Conservation (phyloP, 2,329 filamentous ascomycete genomes). For the Cercospora canescens region DNA sequence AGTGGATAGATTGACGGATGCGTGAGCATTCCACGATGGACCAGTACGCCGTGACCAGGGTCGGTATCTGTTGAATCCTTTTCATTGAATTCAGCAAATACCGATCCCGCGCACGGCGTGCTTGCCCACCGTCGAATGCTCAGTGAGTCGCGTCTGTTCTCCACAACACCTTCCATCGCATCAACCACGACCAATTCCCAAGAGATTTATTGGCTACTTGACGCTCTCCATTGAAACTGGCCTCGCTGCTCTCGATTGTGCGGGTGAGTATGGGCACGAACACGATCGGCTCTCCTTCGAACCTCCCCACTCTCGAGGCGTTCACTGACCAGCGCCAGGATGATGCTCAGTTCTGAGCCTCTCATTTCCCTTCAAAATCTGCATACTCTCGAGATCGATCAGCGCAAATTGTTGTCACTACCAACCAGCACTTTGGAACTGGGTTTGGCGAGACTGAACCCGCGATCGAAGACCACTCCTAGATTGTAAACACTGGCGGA, state of each 20-base stretch:
- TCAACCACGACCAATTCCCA: neutral
- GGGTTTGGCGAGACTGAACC: no score
- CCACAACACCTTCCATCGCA: no score
- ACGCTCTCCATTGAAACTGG: neutral
- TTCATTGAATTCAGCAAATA: neutral
- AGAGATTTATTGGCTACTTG: neutral
- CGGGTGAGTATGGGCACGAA: neutral
- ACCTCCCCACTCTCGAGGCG: neutral
- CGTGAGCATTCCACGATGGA: neutral
- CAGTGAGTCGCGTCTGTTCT: neutral
- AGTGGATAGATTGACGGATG: neutral
- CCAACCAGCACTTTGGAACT: no score
- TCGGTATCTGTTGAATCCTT: neutral
- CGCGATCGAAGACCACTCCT: no score
- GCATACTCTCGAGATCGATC: no score
- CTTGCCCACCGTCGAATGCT: neutral
- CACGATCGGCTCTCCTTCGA: neutral
- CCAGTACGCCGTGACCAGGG: neutral
- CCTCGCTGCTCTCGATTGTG: neutral
- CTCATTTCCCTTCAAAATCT: neutral
- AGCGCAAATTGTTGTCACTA: no score
- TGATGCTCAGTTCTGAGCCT: no score
- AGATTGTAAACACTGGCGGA: no score
- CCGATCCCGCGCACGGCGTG: neutral
- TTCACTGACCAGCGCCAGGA: neutral